Evolutionary conservation across 2,329 filamentous ascomycete species (phyloP).

Genomic region (Fusarium dlaminii): DNA sequence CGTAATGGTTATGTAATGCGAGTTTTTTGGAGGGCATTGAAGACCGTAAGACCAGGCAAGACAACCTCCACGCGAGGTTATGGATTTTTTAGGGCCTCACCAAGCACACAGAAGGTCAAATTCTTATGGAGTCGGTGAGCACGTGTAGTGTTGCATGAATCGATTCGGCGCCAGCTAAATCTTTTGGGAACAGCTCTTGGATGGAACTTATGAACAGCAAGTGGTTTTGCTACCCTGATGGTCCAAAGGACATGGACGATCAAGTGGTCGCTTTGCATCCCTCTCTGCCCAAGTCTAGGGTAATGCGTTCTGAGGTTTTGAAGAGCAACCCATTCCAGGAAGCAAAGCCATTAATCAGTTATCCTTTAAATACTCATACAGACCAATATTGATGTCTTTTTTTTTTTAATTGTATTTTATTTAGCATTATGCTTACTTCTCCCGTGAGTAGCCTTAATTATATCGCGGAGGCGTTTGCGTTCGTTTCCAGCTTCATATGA

Average conservation of each 20-base stretch:
- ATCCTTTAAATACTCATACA: accelerated
- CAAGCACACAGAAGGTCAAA: accelerated
- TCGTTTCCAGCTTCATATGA: accelerated
- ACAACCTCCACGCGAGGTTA: accelerated
- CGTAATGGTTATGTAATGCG: background rate
- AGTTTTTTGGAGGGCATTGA: background rate
- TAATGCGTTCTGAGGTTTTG: background rate
- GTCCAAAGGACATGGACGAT: no score
- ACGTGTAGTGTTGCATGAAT: background rate
- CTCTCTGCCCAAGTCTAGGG: background rate
- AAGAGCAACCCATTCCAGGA: no score
- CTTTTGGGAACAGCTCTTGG: accelerated
- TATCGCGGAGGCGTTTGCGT: accelerated
- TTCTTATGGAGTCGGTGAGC: background rate
- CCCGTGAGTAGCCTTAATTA: accelerated
- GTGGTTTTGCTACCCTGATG: accelerated
- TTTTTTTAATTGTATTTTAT: background rate
- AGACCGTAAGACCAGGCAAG: background rate
- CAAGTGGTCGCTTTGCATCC: background rate
- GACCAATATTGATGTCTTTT: no score
- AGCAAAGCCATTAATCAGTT: accelerated
- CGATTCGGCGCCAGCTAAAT: accelerated
- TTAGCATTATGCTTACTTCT: accelerated
- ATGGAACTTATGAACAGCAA: no score
- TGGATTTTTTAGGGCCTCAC: background rate